Conservation (phyloP, 1,139 yeast genomes). For the Taiozyma sp. region DNA sequence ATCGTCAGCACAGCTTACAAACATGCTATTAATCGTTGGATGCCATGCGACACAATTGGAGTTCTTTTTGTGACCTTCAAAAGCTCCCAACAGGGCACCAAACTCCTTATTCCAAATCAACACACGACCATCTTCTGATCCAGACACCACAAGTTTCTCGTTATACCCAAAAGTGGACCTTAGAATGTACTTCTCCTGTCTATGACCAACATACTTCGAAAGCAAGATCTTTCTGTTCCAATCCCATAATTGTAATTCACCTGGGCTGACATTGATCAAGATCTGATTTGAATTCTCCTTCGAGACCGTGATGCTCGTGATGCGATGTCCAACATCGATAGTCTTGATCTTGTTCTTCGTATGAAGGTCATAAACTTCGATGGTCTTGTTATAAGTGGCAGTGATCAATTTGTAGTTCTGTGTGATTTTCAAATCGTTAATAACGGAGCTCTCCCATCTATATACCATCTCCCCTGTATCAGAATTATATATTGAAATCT, state of each 20-base stretch:
- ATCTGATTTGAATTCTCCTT: constrained; percentile 38
- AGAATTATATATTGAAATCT: constrained; percentile 55
- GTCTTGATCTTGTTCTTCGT: constrained; percentile 28
- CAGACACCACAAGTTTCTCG: constrained; percentile 70
- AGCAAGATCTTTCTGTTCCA: constrained; percentile 42
- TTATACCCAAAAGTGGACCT: constrained; percentile 74
- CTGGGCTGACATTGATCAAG: constrained; percentile 65
- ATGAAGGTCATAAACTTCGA: constrained; percentile 45
- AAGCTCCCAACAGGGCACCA: constrained; percentile 60
- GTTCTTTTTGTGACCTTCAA: constrained; percentile 61
- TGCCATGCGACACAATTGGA: constrained; percentile 78
- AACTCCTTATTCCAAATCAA: constrained; percentile 77
- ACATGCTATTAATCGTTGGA: constrained; percentile 42
- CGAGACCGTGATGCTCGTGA: constrained; percentile 45
- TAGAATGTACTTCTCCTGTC: constrained; percentile 63
- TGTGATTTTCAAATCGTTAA: constrained; percentile 66
- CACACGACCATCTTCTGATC: constrained; percentile 76
- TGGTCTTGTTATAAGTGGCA: constrained; percentile 54
- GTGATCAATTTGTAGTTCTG: constrained; percentile 62
- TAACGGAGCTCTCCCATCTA: constrained; percentile 35
- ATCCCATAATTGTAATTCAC: constrained; percentile 80
- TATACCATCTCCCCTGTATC: constrained; percentile 32
- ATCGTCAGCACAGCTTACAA: constrained; percentile 89
- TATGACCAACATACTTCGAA: constrained; percentile 65
- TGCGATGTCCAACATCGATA: constrained; percentile 35